A percentile compares a stretch with the other conserved stretches of the same genome.
phyloP scores from a whole-genome alignment of 768 basidiomycete genomes.

The Naganishia vishniacii region DNA sequence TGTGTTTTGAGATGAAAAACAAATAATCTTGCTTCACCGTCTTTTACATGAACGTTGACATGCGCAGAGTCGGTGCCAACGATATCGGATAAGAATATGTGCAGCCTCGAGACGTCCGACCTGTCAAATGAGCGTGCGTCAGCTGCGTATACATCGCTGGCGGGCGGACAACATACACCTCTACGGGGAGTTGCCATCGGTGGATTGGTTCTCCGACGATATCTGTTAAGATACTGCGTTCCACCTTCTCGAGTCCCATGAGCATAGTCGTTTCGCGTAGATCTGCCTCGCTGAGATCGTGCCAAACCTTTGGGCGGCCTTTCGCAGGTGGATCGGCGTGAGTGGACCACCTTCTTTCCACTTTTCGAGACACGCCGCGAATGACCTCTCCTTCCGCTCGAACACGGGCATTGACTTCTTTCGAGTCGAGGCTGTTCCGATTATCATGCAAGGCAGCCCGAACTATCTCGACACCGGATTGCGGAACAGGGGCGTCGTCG shows the following conservation, averaged over 20 bases:
- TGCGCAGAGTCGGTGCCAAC: constrained; percentile 27
- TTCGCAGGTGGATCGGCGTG: constrained; percentile 8
- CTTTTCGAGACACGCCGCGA: constrained; percentile 15
- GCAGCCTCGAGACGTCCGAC: not conserved
- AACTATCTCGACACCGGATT: constrained; percentile 9
- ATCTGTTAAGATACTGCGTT: constrained; percentile 32
- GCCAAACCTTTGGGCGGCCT: not conserved
- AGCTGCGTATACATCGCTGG: not conserved
- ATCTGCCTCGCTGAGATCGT: constrained; percentile 33
- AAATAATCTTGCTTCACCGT: not conserved
- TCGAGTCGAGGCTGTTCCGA: not conserved
- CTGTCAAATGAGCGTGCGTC: not conserved
- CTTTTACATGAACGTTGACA: constrained; percentile 36
- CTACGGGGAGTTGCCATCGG: constrained; percentile 4
- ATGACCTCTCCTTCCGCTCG: constrained; percentile 21
- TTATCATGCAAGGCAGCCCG: constrained; percentile 11
- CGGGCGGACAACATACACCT: not conserved
- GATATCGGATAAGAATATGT: constrained; percentile 30
- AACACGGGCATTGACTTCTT: constrained; percentile 2
- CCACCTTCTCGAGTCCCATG: constrained; percentile 43
- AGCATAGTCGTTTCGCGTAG: constrained; percentile 47
- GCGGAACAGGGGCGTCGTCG: not conserved
- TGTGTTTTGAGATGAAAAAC: constrained; percentile 17
- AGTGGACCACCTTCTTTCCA: constrained; percentile 6
- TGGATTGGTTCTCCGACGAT: constrained; percentile 36